phyloP scores from a whole-genome alignment of 148 eudicot species.

The Simmondsia chinensis region DNA sequence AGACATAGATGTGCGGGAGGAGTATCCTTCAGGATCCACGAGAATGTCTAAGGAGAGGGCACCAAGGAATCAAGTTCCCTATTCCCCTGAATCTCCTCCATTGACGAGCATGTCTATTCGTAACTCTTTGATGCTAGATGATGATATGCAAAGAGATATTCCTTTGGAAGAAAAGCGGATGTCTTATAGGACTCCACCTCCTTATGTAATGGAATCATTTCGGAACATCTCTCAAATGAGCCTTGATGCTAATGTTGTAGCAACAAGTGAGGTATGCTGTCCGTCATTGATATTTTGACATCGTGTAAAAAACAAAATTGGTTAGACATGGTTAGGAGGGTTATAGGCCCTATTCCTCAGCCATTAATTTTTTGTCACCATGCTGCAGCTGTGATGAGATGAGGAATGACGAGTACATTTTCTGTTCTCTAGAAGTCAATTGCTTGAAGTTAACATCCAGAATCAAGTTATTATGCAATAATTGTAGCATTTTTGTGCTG shows the following conservation, averaged over 20 bases:
- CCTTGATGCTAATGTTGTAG: slow-evolving; percentile 30
- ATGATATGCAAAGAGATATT: slow-evolving; percentile 43
- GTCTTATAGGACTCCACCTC: slow-evolving; percentile 40
- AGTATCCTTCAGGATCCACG: slow-evolving; percentile 28
- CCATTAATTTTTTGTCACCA: too few relatives aligned
- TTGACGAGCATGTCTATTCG: slow-evolving; percentile 23
- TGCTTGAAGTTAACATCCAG: too few relatives aligned
- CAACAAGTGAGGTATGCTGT: slow-evolving; percentile 35
- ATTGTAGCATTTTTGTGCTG: too few relatives aligned
- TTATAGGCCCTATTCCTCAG: too few relatives aligned
- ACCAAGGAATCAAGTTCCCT: slow-evolving; percentile 23
- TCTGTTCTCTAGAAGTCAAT: too few relatives aligned
- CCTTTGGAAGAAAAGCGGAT: slow-evolving; percentile 43
- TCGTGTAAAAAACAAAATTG: too few relatives aligned
- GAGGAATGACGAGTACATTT: too few relatives aligned
- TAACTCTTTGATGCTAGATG: slow-evolving; percentile 31
- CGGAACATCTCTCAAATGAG: slow-evolving; percentile 36
- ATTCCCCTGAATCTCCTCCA: slow-evolving; percentile 52
- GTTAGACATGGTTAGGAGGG: too few relatives aligned
- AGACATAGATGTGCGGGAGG: slow-evolving; percentile 32
- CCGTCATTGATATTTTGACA: too few relatives aligned
- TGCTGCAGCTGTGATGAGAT: too few relatives aligned
- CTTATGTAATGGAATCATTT: slow-evolving; percentile 38
- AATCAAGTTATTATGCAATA: too few relatives aligned
- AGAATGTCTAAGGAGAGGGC: slow-evolving; percentile 37